phyloP scores from a whole-genome alignment of 2,329 filamentous ascomycete species.

The Aureobasidium musti region DNA sequence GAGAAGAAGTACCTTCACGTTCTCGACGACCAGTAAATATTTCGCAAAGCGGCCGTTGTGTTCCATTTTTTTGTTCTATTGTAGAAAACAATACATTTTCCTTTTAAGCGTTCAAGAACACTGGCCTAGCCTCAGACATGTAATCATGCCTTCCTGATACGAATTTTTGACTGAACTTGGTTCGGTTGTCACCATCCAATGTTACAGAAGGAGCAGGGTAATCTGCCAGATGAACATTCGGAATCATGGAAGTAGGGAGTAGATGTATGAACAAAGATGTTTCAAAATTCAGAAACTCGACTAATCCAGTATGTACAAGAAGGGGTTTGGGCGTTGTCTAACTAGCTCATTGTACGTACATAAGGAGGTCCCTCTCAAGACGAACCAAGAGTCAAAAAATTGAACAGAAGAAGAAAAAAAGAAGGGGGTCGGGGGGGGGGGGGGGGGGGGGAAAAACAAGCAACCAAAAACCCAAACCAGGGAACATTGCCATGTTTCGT shows the following conservation, averaged over 20 bases:
- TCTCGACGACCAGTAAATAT: conserved; percentile 73
- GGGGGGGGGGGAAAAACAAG: background rate
- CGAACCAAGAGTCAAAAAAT: background rate
- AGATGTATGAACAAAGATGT: background rate
- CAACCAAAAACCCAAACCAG: background rate
- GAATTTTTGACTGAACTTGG: too few species aligned
- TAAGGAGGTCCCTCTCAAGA: too few species aligned
- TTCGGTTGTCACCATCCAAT: background rate
- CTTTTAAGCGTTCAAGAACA: background rate
- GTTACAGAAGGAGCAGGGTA: background rate
- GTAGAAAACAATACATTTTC: conserved; percentile 21
- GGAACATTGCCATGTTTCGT: conserved; percentile 1
- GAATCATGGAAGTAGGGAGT: background rate
- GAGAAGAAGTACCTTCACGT: conserved; percentile 98
- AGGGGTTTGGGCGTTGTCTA: background rate
- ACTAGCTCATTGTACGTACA: conserved; percentile 1
- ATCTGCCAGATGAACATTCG: background rate
- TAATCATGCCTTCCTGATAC: background rate
- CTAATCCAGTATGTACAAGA: conserved; percentile 1
- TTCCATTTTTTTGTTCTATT: conserved; percentile 10
- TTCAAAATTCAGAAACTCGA: background rate
- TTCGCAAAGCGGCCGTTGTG: conserved; percentile 4
- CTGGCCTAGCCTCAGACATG: background rate
- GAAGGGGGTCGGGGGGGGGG: too few species aligned
- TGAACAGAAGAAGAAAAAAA: background rate